phyloP scores from a whole-genome alignment of 257 asterid genomes.

The Plantago major region DNA sequence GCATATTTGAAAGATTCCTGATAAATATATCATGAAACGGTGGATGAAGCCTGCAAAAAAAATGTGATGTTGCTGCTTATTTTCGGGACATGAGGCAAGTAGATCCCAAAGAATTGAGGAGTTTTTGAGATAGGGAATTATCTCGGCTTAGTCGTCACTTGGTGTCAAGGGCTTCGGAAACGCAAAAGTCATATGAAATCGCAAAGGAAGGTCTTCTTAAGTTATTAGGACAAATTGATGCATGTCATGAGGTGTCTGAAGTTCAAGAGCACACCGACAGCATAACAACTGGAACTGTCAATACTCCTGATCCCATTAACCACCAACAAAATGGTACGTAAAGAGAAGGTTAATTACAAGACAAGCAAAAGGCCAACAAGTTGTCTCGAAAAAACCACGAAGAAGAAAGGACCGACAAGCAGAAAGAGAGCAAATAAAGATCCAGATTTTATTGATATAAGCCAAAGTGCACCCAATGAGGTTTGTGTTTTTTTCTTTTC shows the following conservation, averaged over 20 bases:
- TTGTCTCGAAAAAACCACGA: background rate
- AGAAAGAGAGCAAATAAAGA: background rate
- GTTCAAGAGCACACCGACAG: background rate
- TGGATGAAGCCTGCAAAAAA: no score
- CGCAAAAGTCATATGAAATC: no score
- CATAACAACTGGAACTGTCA: no score
- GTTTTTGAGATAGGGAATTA: background rate
- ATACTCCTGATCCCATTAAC: background rate
- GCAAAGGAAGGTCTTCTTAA: background rate
- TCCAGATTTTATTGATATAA: background rate
- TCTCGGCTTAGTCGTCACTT: background rate
- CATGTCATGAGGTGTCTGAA: background rate
- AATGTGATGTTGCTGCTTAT: no score
- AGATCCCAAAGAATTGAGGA: background rate
- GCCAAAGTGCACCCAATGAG: background rate
- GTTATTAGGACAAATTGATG: background rate
- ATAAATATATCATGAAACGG: no score
- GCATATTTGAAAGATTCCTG: no score
- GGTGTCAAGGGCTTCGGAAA: background rate
- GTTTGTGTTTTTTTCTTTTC: background rate
- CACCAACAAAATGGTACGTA: background rate
- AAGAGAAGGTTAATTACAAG: constrained; percentile 2
- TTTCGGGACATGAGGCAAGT: background rate
- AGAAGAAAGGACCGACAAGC: background rate
- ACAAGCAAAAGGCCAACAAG: background rate